Evolutionary conservation across 2,329 filamentous ascomycete genomes (phyloP), one percentile per base, ranked within the genome.

Genomic region (Fusarium staphyleae): DNA sequence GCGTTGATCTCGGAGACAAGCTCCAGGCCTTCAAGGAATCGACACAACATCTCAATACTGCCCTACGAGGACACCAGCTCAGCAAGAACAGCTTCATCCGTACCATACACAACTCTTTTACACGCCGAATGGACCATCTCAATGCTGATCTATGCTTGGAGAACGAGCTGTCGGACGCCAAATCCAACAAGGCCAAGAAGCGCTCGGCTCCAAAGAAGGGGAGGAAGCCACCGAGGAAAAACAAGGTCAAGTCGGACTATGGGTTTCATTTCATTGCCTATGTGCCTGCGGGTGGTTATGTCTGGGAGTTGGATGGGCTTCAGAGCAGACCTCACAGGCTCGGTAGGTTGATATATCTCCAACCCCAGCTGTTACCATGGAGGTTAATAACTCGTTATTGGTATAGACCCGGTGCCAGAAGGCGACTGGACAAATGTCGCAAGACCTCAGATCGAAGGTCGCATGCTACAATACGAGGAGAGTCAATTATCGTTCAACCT

Each of bases 271-370:
- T 95, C 72, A 88, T 96, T 59, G 93, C 92, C 6, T 96, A 93
- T 68, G 86, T 97, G 24, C 90, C 91, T 2, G 82, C 86, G 12
- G 79, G 82, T n/a, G 87, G 84, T 3, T 78, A 84, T 49, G 83
- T 96, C 12, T 97, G 91, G 91, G 90, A 93, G 70, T 84, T 98
- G 5, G 93, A 98, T 72, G 93, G 93, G 4, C 77, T 97, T 16
- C 86, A 93, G 70, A 78, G 78, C 34, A 84, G 87, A 59, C 93
- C 91, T 3, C 81, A 58, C 29, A 69, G 66, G 28, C 55, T 76
- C 22, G 73, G 74, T 73, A 62, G 48, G 62, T 33, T 22, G 5
- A 28, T 22, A 14, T 26, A 14, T n/a, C 16, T n/a, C 9, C 12
- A 18, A 1, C 14, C 12, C 18, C 8, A 19, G 14, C 8, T 22